A percentile compares a stretch with the other conserved stretches of the same genome.
Evolutionary conservation across 148 eudicot genomes (phyloP).

Genomic region (Cornus suecica): DNA sequence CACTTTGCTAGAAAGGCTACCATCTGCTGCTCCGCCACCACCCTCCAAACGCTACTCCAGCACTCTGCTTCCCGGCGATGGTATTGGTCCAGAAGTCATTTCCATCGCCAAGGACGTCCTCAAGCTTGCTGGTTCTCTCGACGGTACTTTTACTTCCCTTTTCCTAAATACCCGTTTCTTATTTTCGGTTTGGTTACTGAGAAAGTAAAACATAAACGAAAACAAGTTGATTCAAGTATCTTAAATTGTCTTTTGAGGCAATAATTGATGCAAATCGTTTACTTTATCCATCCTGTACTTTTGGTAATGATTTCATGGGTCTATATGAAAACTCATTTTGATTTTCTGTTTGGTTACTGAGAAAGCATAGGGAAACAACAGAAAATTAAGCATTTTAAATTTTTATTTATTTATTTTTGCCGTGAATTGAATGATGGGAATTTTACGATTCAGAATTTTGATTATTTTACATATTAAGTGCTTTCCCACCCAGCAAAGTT

Average conservation of each 20-base stretch:
- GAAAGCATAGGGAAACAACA: neutral
- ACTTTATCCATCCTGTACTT: neutral
- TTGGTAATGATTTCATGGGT: too few species aligned
- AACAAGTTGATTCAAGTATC: too few species aligned
- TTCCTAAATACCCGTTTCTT: neutral
- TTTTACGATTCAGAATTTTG: neutral
- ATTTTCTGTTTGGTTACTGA: neutral
- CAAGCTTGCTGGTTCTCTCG: conserved; percentile 53
- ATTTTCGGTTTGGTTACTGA: neutral
- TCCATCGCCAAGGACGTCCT: conserved; percentile 80
- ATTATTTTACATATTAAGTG: neutral
- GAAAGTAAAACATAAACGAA: neutral
- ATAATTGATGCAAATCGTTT: too few species aligned
- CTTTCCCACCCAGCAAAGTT: neutral
- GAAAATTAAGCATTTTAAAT: neutral
- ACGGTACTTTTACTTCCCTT: conserved; percentile 44
- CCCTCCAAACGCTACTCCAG: conserved; percentile 50
- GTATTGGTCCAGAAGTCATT: conserved; percentile 91
- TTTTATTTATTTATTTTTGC: too few species aligned
- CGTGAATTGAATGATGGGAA: neutral
- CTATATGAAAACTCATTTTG: neutral
- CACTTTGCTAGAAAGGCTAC: conserved; percentile 6
- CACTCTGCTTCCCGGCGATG: conserved; percentile 94
- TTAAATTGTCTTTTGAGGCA: too few species aligned
- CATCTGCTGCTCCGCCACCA: conserved; percentile 50